Conservation (phyloP, 257 asterid genomes). For the Fraxinus pennsylvanica region DNA sequence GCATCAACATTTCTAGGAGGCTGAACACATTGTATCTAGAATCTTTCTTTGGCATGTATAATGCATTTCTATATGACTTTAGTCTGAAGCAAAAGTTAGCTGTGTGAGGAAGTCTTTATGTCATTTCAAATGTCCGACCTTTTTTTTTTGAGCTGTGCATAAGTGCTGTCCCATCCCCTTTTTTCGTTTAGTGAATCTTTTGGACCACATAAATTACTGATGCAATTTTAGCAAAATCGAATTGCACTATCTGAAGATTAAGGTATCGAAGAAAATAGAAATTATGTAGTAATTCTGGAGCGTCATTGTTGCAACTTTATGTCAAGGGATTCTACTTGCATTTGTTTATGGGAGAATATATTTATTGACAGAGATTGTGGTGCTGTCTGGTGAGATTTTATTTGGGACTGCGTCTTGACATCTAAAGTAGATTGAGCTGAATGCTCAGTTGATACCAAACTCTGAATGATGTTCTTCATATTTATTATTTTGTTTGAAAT, state of each 20-base stretch:
- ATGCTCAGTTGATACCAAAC: not conserved
- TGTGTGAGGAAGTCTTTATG: not conserved
- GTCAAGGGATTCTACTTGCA: not conserved
- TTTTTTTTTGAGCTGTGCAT: not conserved
- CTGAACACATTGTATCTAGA: not conserved
- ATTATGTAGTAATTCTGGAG: not conserved
- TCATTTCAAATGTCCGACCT: not conserved
- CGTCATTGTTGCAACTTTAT: not conserved
- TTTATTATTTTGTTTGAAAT: not conserved
- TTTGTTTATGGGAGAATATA: not conserved
- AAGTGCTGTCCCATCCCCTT: not conserved
- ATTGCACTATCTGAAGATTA: not conserved
- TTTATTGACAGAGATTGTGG: not conserved
- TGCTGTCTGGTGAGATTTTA: not conserved
- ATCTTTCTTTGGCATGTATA: not conserved
- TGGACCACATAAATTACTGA: not conserved
- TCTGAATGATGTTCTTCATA: not conserved
- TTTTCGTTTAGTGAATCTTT: not conserved
- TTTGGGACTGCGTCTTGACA: not conserved
- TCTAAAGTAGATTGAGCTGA: not conserved
- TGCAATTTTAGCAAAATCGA: not conserved
- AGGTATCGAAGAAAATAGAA: not conserved
- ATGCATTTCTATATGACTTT: not conserved
- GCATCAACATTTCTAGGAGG: not conserved
- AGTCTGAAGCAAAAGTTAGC: constrained; percentile 6